A percentile compares a stretch with the other conserved stretches of the same genome.
Evolutionary conservation across 306 rosid species (phyloP).

Genomic region (Arachis hypogaea): DNA sequence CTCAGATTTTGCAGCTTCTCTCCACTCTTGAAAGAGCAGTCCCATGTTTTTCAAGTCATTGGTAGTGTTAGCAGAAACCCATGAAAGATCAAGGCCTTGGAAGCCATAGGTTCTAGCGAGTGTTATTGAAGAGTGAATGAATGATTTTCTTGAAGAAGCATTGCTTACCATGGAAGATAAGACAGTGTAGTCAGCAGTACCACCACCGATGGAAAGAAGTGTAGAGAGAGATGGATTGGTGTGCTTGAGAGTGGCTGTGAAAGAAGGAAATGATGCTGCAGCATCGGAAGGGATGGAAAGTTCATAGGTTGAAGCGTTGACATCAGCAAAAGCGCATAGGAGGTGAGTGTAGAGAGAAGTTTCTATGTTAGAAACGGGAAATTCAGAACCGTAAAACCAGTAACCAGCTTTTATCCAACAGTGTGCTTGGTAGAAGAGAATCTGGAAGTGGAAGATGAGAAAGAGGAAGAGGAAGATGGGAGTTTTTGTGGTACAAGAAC

Average conservation of each 20-base stretch:
- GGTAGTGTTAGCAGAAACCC: constrained; percentile 33
- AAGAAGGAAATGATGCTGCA: constrained; percentile 19
- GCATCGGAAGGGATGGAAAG: neutral
- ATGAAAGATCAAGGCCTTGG: constrained; percentile 46
- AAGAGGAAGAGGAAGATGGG: neutral
- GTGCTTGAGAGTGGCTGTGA: constrained; percentile 30
- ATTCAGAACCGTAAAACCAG: constrained; percentile 5
- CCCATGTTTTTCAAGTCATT: constrained; percentile 43
- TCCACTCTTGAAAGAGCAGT: constrained; percentile 45
- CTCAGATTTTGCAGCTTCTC: constrained; percentile 38
- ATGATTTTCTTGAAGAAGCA: constrained; percentile 35
- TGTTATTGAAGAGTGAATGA: constrained; percentile 44
- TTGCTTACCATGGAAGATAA: constrained; percentile 20
- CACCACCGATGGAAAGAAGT: constrained; percentile 37
- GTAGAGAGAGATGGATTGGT: constrained; percentile 46
- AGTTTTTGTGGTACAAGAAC: neutral
- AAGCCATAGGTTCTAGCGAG: constrained; percentile 42
- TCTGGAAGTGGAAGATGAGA: neutral
- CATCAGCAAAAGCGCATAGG: constrained; percentile 28
- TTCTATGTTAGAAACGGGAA: constrained; percentile 35
- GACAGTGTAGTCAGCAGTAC: neutral
- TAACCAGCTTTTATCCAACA: constrained; percentile 36
- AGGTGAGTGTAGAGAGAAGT: constrained; percentile 50
- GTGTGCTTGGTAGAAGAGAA: constrained; percentile 13
- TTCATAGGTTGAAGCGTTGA: constrained; percentile 43